A percentile compares a stretch with the other conserved stretches of the same genome.
These are phyloP conservation scores for Pochonia chlamydosporia DNA, from an alignment of 2,329 filamentous ascomycete species.

Conservation along the genomic window DNA sequence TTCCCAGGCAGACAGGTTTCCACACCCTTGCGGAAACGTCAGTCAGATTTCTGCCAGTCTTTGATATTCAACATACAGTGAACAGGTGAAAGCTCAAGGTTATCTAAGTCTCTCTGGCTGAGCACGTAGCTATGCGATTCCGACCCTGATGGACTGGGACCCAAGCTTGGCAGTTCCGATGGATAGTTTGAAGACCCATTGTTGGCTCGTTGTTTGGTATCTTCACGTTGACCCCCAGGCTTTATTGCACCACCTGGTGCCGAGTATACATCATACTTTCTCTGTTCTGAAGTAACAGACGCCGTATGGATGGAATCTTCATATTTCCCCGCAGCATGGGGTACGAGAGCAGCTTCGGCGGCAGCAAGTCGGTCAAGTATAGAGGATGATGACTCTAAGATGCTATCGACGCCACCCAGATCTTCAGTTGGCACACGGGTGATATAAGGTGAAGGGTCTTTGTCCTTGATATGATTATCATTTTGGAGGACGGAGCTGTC, in stretches of 20 bases:
- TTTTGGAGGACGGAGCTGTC: slow-evolving; percentile 16
- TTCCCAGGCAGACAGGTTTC: slow-evolving; percentile 12
- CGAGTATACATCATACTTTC: no score
- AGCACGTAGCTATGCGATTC: slow-evolving; percentile 21
- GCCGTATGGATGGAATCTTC: background rate
- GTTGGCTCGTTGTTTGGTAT: slow-evolving; percentile 14
- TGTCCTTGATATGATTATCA: slow-evolving; percentile 7
- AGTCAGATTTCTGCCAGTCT: background rate
- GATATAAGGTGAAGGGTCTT: background rate
- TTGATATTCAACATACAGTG: slow-evolving; percentile 19
- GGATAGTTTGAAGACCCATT: slow-evolving; percentile 27
- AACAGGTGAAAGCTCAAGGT: slow-evolving; percentile 29
- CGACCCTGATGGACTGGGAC: slow-evolving; percentile 24
- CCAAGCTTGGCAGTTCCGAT: slow-evolving; percentile 26
- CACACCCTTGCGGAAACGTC: slow-evolving; percentile 15
- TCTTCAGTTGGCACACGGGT: background rate
- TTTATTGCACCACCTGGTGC: no score
- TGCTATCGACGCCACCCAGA: slow-evolving; percentile 9
- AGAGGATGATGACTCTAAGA: slow-evolving; percentile 8
- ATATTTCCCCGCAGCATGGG: background rate
- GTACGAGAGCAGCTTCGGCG: background rate
- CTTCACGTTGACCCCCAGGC: no score
- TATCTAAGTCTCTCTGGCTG: slow-evolving; percentile 25
- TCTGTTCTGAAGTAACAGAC: background rate
- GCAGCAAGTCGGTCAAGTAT: background rate